These are phyloP conservation scores for Sarocladium oryzae DNA, from an alignment of 2,329 filamentous ascomycete genomes.

Conservation along the genomic window DNA sequence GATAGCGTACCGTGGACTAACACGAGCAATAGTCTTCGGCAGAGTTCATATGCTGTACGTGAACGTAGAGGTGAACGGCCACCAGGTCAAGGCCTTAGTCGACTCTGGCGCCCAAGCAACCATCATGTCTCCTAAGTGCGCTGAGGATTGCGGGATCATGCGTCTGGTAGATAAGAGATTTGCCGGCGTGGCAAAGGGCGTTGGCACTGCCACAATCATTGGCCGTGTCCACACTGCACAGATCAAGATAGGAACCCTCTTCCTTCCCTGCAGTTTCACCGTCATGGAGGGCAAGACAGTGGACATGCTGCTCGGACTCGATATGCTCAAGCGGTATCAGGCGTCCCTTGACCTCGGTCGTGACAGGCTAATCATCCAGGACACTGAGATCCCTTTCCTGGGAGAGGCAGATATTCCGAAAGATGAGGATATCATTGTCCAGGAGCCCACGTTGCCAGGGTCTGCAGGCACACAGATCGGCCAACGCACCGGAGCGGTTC, in stretches of 20 bases:
- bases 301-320: constrained; percentile 83
- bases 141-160: constrained; percentile 91
- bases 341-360: constrained; percentile 82
- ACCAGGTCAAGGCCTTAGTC: constrained; percentile 90
- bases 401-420: constrained; percentile 94
- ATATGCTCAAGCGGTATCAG: constrained; percentile 96
- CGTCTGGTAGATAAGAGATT: constrained; percentile 89
- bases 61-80: constrained; percentile 87
- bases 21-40: constrained; percentile 64
- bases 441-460: constrained; percentile 79
- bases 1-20: constrained; percentile 7
- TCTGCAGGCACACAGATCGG: constrained; percentile 88
- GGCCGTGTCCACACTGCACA: constrained; percentile 92
- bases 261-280: constrained; percentile 90
- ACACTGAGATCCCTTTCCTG: constrained; percentile 81
- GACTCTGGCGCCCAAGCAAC: constrained; percentile 97
- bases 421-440: constrained; percentile 61
- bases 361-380: constrained; percentile 82
- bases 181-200: constrained; percentile 84
- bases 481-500: constrained; percentile 71
- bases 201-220: constrained; percentile 90
- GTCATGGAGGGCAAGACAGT: constrained; percentile 99
- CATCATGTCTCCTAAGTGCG: constrained; percentile 95
- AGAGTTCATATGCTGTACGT: constrained; percentile 95
- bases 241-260: constrained; percentile 84